phyloP scores from a whole-genome alignment of 768 basidiomycete genomes.

The Podaxis rugospora region DNA sequence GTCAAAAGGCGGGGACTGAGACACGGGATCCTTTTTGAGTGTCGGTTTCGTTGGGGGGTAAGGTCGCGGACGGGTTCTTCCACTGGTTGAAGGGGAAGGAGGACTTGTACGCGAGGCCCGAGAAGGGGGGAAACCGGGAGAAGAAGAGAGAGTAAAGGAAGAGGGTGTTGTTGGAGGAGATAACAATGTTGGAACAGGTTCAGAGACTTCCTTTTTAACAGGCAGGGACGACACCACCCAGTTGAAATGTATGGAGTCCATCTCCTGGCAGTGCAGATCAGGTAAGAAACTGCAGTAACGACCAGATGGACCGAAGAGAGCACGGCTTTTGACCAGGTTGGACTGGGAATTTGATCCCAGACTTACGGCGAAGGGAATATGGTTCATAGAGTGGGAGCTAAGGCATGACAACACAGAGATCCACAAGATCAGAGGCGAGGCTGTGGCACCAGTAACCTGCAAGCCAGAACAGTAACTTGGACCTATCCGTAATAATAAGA shows the following conservation, averaged over 20 bases:
- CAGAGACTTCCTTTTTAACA: conserved; percentile 45
- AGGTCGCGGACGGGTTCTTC: conserved; percentile 32
- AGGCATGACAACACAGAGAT: conserved; percentile 5
- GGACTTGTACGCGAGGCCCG: conserved; percentile 22
- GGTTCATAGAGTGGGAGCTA: background rate
- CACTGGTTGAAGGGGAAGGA: conserved; percentile 25
- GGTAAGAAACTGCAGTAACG: conserved; percentile 21
- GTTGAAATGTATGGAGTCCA: conserved; percentile 29
- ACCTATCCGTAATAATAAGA: conserved; percentile 3
- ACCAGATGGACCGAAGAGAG: conserved; percentile 11
- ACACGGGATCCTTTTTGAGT: conserved; percentile 15
- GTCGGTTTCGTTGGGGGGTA: conserved; percentile 29
- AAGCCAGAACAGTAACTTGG: background rate
- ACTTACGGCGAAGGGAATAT: background rate
- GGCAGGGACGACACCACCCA: conserved; percentile 25
- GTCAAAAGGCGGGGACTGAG: conserved; percentile 26
- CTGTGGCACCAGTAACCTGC: conserved; percentile 9
- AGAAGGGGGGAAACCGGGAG: conserved; percentile 3
- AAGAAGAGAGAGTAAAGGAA: conserved; percentile 17
- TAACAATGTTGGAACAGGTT: conserved; percentile 30
- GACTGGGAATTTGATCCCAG: conserved; percentile 6
- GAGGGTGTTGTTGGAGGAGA: conserved; percentile 29
- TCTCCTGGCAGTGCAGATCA: conserved; percentile 43
- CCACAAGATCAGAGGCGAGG: conserved; percentile 7
- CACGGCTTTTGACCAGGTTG: conserved; percentile 18